phyloP scores from a whole-genome alignment of 2,329 filamentous ascomycete species.

The Grosmannia penicillata region DNA sequence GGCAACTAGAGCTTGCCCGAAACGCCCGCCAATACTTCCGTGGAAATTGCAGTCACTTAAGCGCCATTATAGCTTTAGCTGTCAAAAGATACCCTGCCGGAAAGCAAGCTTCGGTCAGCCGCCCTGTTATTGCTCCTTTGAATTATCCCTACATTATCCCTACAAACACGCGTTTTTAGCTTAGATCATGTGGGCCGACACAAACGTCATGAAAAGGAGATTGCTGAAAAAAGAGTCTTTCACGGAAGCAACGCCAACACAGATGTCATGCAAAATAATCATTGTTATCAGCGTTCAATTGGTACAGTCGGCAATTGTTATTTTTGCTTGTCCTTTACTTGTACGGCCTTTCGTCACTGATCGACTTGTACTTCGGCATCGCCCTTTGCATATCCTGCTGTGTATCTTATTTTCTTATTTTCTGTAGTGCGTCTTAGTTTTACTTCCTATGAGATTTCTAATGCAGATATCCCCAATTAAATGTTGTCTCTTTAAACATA shows the following conservation, averaged over 20 bases:
- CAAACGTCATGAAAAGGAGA: constrained; percentile 1
- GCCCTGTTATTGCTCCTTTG: too few relatives aligned
- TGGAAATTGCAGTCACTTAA: constrained; percentile 7
- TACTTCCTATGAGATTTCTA: constrained; percentile 42
- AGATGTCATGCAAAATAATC: not conserved
- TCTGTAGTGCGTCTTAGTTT: constrained; percentile 8
- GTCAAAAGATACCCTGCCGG: too few relatives aligned
- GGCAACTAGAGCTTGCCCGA: constrained; percentile 24
- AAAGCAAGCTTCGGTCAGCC: too few relatives aligned
- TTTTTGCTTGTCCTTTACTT: not conserved
- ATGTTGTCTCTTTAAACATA: constrained; percentile 3
- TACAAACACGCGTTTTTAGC: not conserved
- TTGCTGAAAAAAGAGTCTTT: not conserved
- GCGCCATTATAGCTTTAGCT: not conserved
- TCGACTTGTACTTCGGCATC: not conserved
- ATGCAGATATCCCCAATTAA: constrained; percentile 38
- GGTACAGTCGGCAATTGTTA: not conserved
- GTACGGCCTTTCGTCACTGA: not conserved
- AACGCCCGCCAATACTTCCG: not conserved
- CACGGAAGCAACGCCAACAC: not conserved
- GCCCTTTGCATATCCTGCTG: constrained; percentile 2
- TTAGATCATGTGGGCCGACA: not conserved
- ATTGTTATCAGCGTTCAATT: not conserved
- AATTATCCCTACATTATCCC: not conserved
- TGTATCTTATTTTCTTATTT: constrained; percentile 5